A percentile compares a stretch with the other conserved stretches of the same genome.
Conservation (phyloP, 2,329 filamentous ascomycete species). For the Pseudocercospora vitis region DNA sequence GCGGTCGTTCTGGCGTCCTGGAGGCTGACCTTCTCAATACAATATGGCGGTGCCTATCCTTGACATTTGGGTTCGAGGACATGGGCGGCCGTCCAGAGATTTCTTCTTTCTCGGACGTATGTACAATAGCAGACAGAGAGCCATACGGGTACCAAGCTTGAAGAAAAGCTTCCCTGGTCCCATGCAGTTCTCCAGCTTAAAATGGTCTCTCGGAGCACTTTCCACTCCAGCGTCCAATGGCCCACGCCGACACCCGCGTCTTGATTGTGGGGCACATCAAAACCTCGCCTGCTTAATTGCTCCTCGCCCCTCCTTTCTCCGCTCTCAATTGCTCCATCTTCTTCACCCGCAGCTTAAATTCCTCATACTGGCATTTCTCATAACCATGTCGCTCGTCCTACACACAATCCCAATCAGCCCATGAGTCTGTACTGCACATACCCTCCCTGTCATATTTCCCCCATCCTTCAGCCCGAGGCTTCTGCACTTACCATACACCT, state of each 20-base stretch:
- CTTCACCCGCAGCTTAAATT: conserved; percentile 96
- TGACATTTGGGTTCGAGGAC: neutral
- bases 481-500: conserved; percentile 78
- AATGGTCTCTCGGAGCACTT: no score
- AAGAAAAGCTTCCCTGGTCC: no score
- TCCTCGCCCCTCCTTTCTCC: conserved; percentile 78
- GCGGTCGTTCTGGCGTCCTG: no score
- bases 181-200: no score
- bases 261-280: neutral
- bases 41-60: no score
- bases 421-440: no score
- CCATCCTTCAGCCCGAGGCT: neutral
- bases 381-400: conserved; percentile 96
- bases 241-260: no score
- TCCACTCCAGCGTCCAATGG: no score
- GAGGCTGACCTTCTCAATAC: no score
- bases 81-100: neutral
- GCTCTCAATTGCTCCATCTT: conserved; percentile 97
- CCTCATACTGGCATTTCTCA: conserved; percentile 98
- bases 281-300: conserved; percentile 63
- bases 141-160: no score
- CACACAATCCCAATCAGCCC: neutral
- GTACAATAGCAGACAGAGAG: conserved; percentile 31
- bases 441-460: neutral
- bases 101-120: conserved; percentile 22